phyloP scores from a whole-genome alignment of 306 rosid genomes.

The Malus sylvestris region DNA sequence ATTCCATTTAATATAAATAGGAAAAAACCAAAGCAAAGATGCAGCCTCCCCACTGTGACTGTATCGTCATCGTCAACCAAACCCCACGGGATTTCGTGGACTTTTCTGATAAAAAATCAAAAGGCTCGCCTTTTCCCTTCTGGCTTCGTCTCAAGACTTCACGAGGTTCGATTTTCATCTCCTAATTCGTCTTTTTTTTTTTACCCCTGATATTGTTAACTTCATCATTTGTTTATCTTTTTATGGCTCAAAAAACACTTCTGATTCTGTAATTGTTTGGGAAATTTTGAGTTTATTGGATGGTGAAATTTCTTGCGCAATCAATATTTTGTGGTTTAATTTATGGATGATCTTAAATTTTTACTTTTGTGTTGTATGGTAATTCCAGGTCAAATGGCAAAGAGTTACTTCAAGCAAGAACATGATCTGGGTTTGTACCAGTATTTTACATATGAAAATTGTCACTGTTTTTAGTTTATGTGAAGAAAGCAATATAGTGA shows the following conservation, averaged over 20 bases:
- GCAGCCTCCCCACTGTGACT: neutral
- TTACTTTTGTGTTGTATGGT: conserved; percentile 9
- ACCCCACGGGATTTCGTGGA: conserved; percentile 15
- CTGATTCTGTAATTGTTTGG: neutral
- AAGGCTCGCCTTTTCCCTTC: neutral
- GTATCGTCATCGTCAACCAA: conserved; percentile 20
- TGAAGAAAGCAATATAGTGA: neutral
- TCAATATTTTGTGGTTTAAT: neutral
- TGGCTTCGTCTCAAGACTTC: conserved; percentile 9
- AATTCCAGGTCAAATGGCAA: conserved; percentile 69
- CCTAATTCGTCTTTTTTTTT: neutral
- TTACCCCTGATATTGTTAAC: neutral
- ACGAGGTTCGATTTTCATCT: conserved; percentile 19
- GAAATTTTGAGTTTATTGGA: neutral
- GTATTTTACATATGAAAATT: neutral
- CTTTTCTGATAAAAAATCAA: conserved; percentile 25
- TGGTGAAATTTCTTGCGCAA: neutral
- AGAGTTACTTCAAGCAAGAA: conserved; percentile 95
- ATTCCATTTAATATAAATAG: neutral
- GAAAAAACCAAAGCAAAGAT: neutral
- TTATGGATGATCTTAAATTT: neutral
- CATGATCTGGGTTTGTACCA: conserved; percentile 72
- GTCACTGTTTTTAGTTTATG: neutral
- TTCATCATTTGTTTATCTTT: neutral
- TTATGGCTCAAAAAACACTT: neutral